Conservation (phyloP, 2,329 filamentous ascomycete species). For the Reticulascus tulasneorum region DNA sequence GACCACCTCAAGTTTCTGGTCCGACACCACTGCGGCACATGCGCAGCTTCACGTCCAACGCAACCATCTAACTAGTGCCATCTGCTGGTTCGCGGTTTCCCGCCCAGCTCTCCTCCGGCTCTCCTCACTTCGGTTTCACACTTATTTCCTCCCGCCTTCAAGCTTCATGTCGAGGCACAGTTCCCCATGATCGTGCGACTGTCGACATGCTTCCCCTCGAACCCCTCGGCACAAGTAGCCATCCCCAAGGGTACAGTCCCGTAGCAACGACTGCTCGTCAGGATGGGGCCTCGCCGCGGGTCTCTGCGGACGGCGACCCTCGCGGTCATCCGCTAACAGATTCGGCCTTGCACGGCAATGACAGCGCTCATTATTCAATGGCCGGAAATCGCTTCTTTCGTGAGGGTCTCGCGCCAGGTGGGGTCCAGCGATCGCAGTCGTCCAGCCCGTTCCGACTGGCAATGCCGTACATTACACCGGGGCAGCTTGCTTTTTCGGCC, state of each 20-base stretch:
- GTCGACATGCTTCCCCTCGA: conserved; percentile 10
- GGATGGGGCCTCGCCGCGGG: not conserved
- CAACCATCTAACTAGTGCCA: too few species aligned
- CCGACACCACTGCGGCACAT: too few species aligned
- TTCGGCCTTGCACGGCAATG: too few species aligned
- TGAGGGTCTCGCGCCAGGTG: conserved; percentile 19
- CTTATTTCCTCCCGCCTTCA: not conserved
- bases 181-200: conserved; percentile 11
- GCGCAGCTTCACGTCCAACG: too few species aligned
- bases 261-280: not conserved
- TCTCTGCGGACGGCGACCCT: conserved; percentile 2
- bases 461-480: conserved; percentile 45
- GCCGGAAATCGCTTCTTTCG: conserved; percentile 31
- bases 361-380: too few species aligned
- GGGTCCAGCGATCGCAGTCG: conserved; percentile 27
- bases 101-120: too few species aligned
- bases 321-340: too few species aligned
- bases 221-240: conserved; percentile 3
- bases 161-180: conserved; percentile 6
- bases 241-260: conserved; percentile 3
- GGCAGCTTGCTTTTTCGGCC: conserved; percentile 60
- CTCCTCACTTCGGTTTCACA: too few species aligned
- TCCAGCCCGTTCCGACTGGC: conserved; percentile 31
- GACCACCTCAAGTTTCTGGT: too few species aligned
- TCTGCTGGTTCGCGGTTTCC: too few species aligned